Base-by-base conservation (phyloP, 441 rosid genomes). In the Sinapis alba region DNA sequence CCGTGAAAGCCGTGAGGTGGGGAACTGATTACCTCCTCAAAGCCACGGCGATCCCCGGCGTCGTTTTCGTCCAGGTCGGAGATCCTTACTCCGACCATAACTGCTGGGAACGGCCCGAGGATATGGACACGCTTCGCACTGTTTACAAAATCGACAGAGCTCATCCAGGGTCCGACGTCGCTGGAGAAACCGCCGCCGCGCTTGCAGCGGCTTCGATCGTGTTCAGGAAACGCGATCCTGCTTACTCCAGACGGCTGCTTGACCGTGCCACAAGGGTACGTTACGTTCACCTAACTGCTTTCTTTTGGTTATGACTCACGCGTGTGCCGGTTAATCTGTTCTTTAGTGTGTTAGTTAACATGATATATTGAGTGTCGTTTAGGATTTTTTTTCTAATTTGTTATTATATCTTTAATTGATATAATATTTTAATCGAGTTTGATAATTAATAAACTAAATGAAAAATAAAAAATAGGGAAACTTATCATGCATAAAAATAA, bases 61-160 rank as follows among this genome's bases (percentile, higher is more conserved):
- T 87, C 5, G 85, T 89, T 2, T 89, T 71, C 50, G 93, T 89
- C 0, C 93, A 89, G 75, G 93, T 89, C 7, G 93, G 93, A 0
- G 91, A 89, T 47, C 76, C 93, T 7, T 83, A 61, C 81, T 85
- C 89, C 1, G 93, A 89, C 66, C 93, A 89, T 16, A 84, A 82
- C 87, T 89, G 93, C 72, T 89, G 93, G 93, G 93, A 89, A 68
- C 20, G 93, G 15, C 93, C 93, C 2, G 93, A 89, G 78, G 93
- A 89, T 51, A 89, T 89, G 93, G 93, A 89, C 68, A 89, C 93
- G 4, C 85, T 83, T 13, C 84, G 93, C 5, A 78, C 84, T 0
- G 89, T 81, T 18, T 89, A 81, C 81, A 86, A 80, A 74, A 83
- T 89, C 75, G 93, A 89, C 63, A 64, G 74, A 34, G 43, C 74